Percentiles rank a stretch among this genome's conserved stretches.
These are phyloP conservation scores for Venturia asperata DNA, from an alignment of 2,329 filamentous ascomycete genomes.

Conservation along the genomic window DNA sequence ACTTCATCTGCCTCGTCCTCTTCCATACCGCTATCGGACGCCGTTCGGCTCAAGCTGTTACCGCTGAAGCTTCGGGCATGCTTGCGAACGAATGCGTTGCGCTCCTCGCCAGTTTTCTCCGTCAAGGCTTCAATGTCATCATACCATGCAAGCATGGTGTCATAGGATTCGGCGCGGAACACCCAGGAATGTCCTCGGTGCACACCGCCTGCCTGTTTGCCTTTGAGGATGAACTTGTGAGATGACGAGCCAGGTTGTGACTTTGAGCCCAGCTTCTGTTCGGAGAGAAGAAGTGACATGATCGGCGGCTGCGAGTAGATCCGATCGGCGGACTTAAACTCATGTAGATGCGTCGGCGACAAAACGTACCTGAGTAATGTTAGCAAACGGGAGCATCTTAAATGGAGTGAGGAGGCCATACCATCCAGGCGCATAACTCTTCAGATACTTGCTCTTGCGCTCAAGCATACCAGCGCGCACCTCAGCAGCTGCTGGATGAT, in stretches of 20 bases:
- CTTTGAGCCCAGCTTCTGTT: slow-evolving; percentile 91
- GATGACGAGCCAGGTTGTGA: slow-evolving; percentile 75
- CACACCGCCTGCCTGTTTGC: slow-evolving; percentile 85
- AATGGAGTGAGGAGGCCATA: slow-evolving; percentile 40
- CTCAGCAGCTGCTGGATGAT: slow-evolving; percentile 75
- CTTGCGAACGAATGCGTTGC: slow-evolving; percentile 75
- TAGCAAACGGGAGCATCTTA: slow-evolving; percentile 17
- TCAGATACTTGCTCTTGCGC: slow-evolving; percentile 97
- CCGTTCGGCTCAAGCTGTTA: slow-evolving; percentile 45
- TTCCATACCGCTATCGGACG: slow-evolving; percentile 64
- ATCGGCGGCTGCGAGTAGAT: slow-evolving; percentile 73
- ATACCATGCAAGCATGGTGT: slow-evolving; percentile 97
- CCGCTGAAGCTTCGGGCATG: slow-evolving; percentile 74
- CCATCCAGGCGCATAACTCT: slow-evolving; percentile 95
- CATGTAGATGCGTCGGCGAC: slow-evolving; percentile 92
- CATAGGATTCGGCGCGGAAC: slow-evolving; percentile 63
- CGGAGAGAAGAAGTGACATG: slow-evolving; percentile 91
- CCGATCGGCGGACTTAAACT: slow-evolving; percentile 98
- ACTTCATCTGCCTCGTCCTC: slow-evolving; percentile 63
- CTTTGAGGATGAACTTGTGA: slow-evolving; percentile 97
- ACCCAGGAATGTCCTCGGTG: slow-evolving; percentile 71
- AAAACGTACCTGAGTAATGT: slow-evolving; percentile 68
- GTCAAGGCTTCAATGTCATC: slow-evolving; percentile 86
- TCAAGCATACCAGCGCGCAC: slow-evolving; percentile 87
- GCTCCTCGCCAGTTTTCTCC: slow-evolving; percentile 80